Base-by-base conservation (phyloP, 495 filamentous ascomycete genomes). In the Filosporella fistucella region DNA sequence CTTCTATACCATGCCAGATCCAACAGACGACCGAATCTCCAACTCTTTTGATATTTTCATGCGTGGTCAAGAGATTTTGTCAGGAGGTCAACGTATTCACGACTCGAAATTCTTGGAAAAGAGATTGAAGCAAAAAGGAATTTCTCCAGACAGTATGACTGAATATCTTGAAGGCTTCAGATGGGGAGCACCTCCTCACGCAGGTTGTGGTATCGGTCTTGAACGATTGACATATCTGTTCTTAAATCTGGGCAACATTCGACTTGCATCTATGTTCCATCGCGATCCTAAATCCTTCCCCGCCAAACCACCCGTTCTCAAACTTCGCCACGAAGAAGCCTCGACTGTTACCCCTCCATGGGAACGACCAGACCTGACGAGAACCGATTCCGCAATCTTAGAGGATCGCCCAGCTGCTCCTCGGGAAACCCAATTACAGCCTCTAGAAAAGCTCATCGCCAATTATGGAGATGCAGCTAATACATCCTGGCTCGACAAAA, bases 31-130 rank as follows among this genome's bases (percentile, higher is more conserved):
- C 7, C 72, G 71, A 2, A 74, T 76, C 58, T 95, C 90, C 33
- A 96, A 95, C 66, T 94, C 91, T 0, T 96, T 96, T 53, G 90
- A 96, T 64, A 91, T 96, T 58, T 96, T 96, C 68, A 75, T 96
- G 42, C 87, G 91, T 10, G 91, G 91, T 4, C 91, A 96, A 60
- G 91, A 96, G 62, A 95, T 96, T 52, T 81, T 91, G 4, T 88
- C 84, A 1, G 90, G 91, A 42, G 91, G 90, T 8, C 90, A 96
- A 63, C 87, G 91, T 78, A 88, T 96, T 51, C 88, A 96, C 63
- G 81, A 90, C 45, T 74, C 88, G 1, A 64, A 73, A 20, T 76
- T 87, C 56, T 71, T 96, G n/a, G 72, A 82, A 26, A 76, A 85
- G 51, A 82, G 84, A 35, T 88, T 96, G 86, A 76, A 78, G 53